These are phyloP conservation scores for Lactarius akahatsu DNA, from an alignment of 768 basidiomycete species.

Conservation along the genomic window DNA sequence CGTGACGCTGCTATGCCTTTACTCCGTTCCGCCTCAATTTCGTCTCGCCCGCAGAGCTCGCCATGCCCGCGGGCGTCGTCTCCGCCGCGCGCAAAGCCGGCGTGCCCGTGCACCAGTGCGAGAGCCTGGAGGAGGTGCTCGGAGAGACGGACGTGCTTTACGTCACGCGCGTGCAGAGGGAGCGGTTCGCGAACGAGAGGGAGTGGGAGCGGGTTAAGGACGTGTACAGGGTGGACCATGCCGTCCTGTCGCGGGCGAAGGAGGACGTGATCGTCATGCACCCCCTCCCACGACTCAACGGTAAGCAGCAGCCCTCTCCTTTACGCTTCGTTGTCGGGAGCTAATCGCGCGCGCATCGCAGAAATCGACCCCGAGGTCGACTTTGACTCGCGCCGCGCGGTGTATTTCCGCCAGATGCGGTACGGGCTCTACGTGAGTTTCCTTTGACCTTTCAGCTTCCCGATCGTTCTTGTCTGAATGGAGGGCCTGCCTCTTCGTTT, in stretches of 20 bases:
- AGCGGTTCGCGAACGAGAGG: slow-evolving; percentile 75
- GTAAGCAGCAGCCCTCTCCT: slow-evolving; percentile 40
- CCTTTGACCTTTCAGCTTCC: not conserved
- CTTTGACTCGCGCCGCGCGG: slow-evolving; percentile 89
- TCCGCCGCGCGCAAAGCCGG: slow-evolving; percentile 82
- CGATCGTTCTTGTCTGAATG: not conserved
- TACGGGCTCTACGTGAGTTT: slow-evolving; percentile 93
- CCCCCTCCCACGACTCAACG: slow-evolving; percentile 91
- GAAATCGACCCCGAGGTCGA: slow-evolving; percentile 99
- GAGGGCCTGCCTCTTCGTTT: slow-evolving; percentile 8
- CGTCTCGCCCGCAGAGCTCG: slow-evolving; percentile 80
- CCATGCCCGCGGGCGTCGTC: slow-evolving; percentile 88
- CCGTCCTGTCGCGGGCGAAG: slow-evolving; percentile 89
- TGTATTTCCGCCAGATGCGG: slow-evolving; percentile 98
- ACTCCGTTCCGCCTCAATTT: slow-evolving; percentile 95
- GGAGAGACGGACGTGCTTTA: slow-evolving; percentile 94
- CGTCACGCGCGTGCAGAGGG: slow-evolving; percentile 94
- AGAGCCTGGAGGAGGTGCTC: slow-evolving; percentile 89
- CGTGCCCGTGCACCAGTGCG: slow-evolving; percentile 72
- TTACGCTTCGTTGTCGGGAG: slow-evolving; percentile 4
- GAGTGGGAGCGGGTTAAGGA: slow-evolving; percentile 94
- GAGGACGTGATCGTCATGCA: slow-evolving; percentile 99
- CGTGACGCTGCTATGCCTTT: slow-evolving; percentile 87
- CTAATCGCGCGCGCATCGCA: slow-evolving; percentile 34
- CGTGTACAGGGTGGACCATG: slow-evolving; percentile 90